Conservation (phyloP, 345 rosid species). For the Geranium rotundifolium region DNA sequence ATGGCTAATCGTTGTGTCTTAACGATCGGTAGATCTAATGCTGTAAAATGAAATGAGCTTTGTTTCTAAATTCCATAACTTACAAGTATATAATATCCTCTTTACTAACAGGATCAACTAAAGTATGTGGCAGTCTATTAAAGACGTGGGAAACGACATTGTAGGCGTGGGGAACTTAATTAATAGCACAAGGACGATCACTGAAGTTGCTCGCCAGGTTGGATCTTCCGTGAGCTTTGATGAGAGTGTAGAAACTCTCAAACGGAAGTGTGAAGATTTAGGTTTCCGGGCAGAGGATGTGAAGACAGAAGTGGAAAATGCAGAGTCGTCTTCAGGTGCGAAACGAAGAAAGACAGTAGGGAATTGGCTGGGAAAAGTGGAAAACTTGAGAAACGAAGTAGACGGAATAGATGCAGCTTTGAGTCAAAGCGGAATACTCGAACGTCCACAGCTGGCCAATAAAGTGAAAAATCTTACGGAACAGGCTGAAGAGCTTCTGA, state of each 20-base stretch:
- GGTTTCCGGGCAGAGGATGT: neutral
- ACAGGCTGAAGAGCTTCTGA: neutral
- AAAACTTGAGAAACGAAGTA: neutral
- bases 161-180: too few relatives aligned
- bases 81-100: too few relatives aligned
- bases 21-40: too few relatives aligned
- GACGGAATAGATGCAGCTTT: conserved; percentile 1
- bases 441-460: neutral
- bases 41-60: too few relatives aligned
- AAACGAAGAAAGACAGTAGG: conserved; percentile 6
- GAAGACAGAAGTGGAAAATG: neutral
- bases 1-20: too few relatives aligned
- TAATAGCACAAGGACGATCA: too few relatives aligned
- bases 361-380: conserved; percentile 7
- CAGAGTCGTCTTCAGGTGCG: conserved; percentile 2
- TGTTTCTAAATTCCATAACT: too few relatives aligned
- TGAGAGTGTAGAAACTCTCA: conserved; percentile 1
- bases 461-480: neutral
- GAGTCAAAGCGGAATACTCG: neutral
- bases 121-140: too few relatives aligned
- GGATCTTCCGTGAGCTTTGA: neutral
- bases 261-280: neutral
- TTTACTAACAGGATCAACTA: too few relatives aligned
- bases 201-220: neutral
- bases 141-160: too few relatives aligned